Base-by-base conservation (phyloP, 805 yeast genomes). In the Candida germanica region DNA sequence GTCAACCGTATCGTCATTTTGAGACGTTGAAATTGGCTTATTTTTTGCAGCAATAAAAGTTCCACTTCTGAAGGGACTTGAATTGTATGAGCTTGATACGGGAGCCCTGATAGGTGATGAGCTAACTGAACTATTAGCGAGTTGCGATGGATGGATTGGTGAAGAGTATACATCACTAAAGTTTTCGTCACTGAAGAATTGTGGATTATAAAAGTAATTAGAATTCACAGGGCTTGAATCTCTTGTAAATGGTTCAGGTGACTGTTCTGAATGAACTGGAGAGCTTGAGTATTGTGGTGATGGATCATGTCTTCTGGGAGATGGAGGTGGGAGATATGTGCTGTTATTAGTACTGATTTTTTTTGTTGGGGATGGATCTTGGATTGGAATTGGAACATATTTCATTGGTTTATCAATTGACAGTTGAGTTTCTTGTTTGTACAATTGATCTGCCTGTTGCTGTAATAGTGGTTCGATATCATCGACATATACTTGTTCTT, bases 301-400 rank as follows among this genome's bases (percentile, higher is more conserved):
- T 32, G 56, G 50, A 8, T 61, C 44, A 37, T 62, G 51, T 12
- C 56, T 47, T 11, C 62, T 57, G 4, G 64, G 56, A 6, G 59
- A 50, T 2, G 71, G 71, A 9, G 72, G 73, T 17, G 67, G 59
- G 31, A 61, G 17, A 49, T 47, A 48, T 38, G 50, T 35, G 29
- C 29, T 42, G 19, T 26, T 18, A 27, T 33, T 39, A 29, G 35
- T 26, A 8, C 22, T 13, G 11, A 18, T 15, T 6, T 23, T 31
- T 34, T 45, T 42, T 33, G 36, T 42, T 8, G 31, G 43, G 2
- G 39, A 35, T n/a, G 70, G 69, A 32, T 61, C 56, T 43, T 59
- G 67, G 3, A 66, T 59, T 5, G 73, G 72, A 10, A 66, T 62
- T 7, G 71, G 70, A 17, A 67, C 67, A 33, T 53, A 66, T 26